These are phyloP conservation scores for Castanospermum australe DNA, from an alignment of 306 rosid species.

Conservation along the genomic window DNA sequence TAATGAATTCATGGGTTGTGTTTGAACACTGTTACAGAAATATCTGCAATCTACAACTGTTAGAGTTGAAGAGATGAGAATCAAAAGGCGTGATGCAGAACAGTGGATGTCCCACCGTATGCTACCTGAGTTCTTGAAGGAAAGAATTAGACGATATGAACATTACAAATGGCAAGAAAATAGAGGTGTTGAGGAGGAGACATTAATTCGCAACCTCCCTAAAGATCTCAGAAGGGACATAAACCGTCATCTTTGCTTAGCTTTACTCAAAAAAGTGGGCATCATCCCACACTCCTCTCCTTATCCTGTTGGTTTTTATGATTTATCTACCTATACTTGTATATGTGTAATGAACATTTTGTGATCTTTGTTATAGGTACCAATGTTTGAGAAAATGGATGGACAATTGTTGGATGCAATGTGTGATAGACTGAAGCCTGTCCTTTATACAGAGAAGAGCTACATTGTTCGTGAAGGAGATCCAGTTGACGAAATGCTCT, in stretches of 20 bases:
- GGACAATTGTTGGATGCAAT: constrained; percentile 71
- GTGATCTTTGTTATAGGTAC: constrained; percentile 53
- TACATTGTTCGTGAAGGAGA: constrained; percentile 77
- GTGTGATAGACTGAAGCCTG: constrained; percentile 75
- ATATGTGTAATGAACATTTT: not conserved
- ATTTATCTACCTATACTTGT: not conserved
- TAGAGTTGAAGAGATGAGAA: constrained; percentile 88
- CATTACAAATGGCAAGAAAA: constrained; percentile 96
- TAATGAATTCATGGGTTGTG: constrained; percentile 5
- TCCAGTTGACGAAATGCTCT: constrained; percentile 90
- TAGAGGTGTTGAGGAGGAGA: constrained; percentile 82
- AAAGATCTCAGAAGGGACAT: constrained; percentile 89
- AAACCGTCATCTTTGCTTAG: constrained; percentile 80
- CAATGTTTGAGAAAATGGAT: constrained; percentile 67
- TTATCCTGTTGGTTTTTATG: not conserved
- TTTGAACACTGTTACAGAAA: constrained; percentile 49
- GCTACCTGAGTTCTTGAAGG: constrained; percentile 67
- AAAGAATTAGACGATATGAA: constrained; percentile 72
- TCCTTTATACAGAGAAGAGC: constrained; percentile 68
- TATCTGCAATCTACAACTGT: constrained; percentile 79
- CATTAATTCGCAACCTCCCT: constrained; percentile 69
- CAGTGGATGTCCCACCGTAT: constrained; percentile 94
- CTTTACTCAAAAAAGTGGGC: constrained; percentile 63
- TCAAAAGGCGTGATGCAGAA: constrained; percentile 74
- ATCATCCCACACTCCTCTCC: not conserved